Evolutionary conservation across 176 grass and related monocot species (phyloP).

Genomic region (bread wheat (Triticum aestivum)): IWGSC_CS_RefSeq_v2.1 NC_057800.1:203651117-203651616

Average conservation of each 20-base stretch:
- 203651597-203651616: not conserved
- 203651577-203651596: not conserved
- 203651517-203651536: not conserved
- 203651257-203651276: not conserved
- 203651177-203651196: not conserved
- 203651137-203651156: not conserved
- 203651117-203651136: not conserved
- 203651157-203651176: not conserved
- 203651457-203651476: not conserved
- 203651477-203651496: not conserved
- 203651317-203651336: too few species aligned
- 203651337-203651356: too few species aligned
- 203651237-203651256: not conserved
- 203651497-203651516: too few species aligned
- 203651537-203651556: not conserved
- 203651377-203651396: not conserved
- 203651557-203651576: not conserved
- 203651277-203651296: not conserved
- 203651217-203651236: not conserved
- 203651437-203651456: not conserved
- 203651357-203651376: not conserved
- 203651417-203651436: not conserved
- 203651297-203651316: too few species aligned
- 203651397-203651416: not conserved
- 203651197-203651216: not conserved